phyloP scores from a whole-genome alignment of 2,329 filamentous ascomycete genomes.

The Phialocephala subalpina region DNA sequence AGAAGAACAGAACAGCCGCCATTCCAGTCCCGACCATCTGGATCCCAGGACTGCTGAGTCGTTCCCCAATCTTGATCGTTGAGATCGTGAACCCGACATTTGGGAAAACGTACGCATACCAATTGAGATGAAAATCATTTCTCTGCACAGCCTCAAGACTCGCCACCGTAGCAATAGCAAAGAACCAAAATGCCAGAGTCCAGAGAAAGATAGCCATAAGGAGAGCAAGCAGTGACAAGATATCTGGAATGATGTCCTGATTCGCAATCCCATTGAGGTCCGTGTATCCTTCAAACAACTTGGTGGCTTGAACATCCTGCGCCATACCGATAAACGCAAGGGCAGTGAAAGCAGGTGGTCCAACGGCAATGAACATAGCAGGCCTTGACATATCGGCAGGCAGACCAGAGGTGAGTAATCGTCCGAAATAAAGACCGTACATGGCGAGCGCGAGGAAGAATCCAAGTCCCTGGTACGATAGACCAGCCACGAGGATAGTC shows the following conservation, averaged over 20 bases:
- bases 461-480: conserved; percentile 75
- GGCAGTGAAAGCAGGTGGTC: conserved; percentile 74
- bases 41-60: conserved; percentile 53
- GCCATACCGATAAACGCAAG: conserved; percentile 74
- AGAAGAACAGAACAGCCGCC: conserved; percentile 56
- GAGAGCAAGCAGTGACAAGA: conserved; percentile 46
- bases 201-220: conserved; percentile 65
- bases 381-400: conserved; percentile 70
- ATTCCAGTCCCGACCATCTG: conserved; percentile 48
- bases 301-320: conserved; percentile 29
- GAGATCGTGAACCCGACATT: conserved; percentile 66
- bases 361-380: conserved; percentile 77
- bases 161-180: conserved; percentile 50
- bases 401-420: conserved; percentile 66
- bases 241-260: conserved; percentile 43
- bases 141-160: conserved; percentile 50
- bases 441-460: conserved; percentile 73
- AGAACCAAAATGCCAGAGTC: conserved; percentile 66
- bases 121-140: conserved; percentile 64
- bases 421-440: conserved; percentile 76
- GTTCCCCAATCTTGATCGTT: conserved; percentile 60
- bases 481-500: conserved; percentile 69
- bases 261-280: conserved; percentile 55
- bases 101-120: conserved; percentile 70
- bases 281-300: conserved; percentile 37